phyloP scores from a whole-genome alignment of 768 basidiomycete genomes.

The Psilocybe cyanescens region DNA sequence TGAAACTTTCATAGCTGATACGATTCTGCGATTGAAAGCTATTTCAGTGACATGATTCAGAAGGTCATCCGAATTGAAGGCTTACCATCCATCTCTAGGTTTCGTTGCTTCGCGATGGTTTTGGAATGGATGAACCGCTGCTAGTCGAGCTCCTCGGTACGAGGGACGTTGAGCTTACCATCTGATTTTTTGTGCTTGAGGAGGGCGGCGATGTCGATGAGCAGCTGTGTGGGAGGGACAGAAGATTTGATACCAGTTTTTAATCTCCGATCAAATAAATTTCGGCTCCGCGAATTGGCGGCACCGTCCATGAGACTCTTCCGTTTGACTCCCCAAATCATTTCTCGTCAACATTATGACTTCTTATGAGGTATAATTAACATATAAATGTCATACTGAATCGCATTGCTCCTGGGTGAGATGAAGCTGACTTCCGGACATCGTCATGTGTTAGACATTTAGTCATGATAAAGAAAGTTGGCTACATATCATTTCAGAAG shows the following conservation, averaged over 20 bases:
- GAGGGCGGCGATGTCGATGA: slow-evolving; percentile 26
- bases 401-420: too few species aligned
- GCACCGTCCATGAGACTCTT: background rate
- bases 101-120: slow-evolving; percentile 5
- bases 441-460: too few species aligned
- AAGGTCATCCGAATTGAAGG: slow-evolving; percentile 41
- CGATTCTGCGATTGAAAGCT: slow-evolving; percentile 23
- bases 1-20: slow-evolving; percentile 25
- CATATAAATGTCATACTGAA: too few species aligned
- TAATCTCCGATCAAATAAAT: slow-evolving; percentile 21
- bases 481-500: too few species aligned
- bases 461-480: too few species aligned
- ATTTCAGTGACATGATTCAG: slow-evolving; percentile 1
- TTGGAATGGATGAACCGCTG: slow-evolving; percentile 37
- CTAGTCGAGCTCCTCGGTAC: slow-evolving; percentile 43
- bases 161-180: slow-evolving; percentile 49
- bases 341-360: too few species aligned
- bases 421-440: too few species aligned
- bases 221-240: background rate
- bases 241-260: slow-evolving; percentile 1
- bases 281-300: slow-evolving; percentile 6
- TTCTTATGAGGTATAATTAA: too few species aligned
- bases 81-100: slow-evolving; percentile 57
- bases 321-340: background rate
- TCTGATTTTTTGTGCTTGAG: slow-evolving; percentile 48